A percentile compares a stretch with the other conserved stretches of the same genome.
Evolutionary conservation across 1,284 basidiomycete genomes (phyloP).

Genomic region (Pulchroboletus neoregius): DNA sequence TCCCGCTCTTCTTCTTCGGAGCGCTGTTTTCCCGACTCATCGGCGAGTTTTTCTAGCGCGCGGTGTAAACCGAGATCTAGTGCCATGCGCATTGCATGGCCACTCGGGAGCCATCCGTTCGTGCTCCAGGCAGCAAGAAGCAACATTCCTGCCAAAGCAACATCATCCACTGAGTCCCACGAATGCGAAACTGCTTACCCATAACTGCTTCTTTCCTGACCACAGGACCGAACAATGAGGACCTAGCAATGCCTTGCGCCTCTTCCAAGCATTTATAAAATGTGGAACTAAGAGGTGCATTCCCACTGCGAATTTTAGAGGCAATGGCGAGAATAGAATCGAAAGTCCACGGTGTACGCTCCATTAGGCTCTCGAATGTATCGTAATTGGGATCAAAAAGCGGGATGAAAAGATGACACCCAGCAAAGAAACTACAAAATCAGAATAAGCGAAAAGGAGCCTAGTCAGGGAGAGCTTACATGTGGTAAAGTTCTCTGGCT

Average conservation of each 20-base stretch:
- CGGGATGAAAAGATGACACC: slow-evolving; percentile 93
- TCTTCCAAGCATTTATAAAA: slow-evolving; percentile 91
- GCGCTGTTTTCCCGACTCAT: slow-evolving; percentile 60
- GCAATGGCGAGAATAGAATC: slow-evolving; percentile 88
- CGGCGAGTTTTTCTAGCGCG: slow-evolving; percentile 86
- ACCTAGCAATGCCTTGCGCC: slow-evolving; percentile 90
- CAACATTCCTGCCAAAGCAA: slow-evolving; percentile 64
- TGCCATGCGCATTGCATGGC: slow-evolving; percentile 92
- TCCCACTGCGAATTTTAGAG: slow-evolving; percentile 86
- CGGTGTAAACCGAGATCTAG: slow-evolving; percentile 89
- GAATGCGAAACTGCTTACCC: slow-evolving; percentile 43
- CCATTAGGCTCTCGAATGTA: slow-evolving; percentile 84
- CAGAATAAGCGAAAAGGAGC: slow-evolving; percentile 9
- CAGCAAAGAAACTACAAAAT: slow-evolving; percentile 81
- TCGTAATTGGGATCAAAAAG: slow-evolving; percentile 89
- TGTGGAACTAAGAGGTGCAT: slow-evolving; percentile 75
- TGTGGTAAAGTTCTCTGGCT: slow-evolving; percentile 78
- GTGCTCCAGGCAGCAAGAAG: slow-evolving; percentile 91
- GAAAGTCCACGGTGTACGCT: slow-evolving; percentile 90
- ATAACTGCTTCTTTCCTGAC: slow-evolving; percentile 93
- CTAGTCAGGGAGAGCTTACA: slow-evolving; percentile 43
- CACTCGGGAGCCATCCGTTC: slow-evolving; percentile 89
- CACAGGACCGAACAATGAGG: slow-evolving; percentile 87
- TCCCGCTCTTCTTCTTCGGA: slow-evolving; percentile 84
- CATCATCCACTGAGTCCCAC: slow-evolving; percentile 6